Conservation (phyloP, 2,329 filamentous ascomycete species). For the Chaetothyriales sp. region DNA sequence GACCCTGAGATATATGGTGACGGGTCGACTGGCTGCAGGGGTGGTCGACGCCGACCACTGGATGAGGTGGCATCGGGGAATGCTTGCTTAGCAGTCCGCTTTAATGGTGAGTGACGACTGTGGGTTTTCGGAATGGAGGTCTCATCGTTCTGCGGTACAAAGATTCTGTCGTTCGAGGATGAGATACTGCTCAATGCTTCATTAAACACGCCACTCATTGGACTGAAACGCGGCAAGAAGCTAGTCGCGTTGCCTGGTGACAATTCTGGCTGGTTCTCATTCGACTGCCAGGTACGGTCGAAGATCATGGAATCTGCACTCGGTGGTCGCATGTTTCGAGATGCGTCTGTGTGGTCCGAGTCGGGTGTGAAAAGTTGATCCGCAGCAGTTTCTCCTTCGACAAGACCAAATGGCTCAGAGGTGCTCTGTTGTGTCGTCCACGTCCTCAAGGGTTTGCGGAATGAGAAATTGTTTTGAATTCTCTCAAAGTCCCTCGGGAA, state of each 20-base stretch:
- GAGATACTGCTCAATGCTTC: constrained; percentile 7
- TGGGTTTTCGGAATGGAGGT: background rate
- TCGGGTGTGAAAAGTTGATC: background rate
- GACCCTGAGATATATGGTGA: background rate
- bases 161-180: constrained; percentile 6
- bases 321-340: background rate
- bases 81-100: background rate
- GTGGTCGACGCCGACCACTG: background rate
- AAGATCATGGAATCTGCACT: background rate
- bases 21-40: background rate
- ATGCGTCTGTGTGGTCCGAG: background rate
- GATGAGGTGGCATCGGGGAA: background rate
- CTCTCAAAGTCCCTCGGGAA: constrained; percentile 3
- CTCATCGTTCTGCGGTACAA: background rate
- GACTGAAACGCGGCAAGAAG: constrained; percentile 10
- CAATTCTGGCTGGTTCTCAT: background rate
- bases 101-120: background rate
- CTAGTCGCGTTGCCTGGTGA: constrained; percentile 5
- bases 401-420: background rate
- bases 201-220: constrained; percentile 10
- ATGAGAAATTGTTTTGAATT: constrained; percentile 2
- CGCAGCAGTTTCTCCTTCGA: background rate
- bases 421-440: background rate
- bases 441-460: background rate
- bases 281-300: background rate